Base-by-base conservation (phyloP, 2,329 filamentous ascomycete species). In the Cyclaneusma minus region DNA sequence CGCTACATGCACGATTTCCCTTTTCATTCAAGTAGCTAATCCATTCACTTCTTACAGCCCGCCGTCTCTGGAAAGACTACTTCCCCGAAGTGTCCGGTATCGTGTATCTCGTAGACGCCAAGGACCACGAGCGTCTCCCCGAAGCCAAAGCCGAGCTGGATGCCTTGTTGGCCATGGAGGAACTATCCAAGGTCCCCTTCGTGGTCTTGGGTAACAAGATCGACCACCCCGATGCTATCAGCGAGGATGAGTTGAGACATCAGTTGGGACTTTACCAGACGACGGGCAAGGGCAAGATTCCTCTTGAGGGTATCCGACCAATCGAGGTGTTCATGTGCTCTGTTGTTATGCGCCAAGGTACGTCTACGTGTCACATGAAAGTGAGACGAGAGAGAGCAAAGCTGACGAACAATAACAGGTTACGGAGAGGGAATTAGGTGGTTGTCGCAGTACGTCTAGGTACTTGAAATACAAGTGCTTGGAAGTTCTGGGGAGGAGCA, bases 321-420 rank as follows among this genome's bases (percentile, higher is more conserved):
- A 87, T 98, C 48, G 89, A 98, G 67, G 71, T 95, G 36, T 95
- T 95, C 58, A 92, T 98, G 89, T 95, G 85, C 69, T 92, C 82
- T 45, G 85, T 95, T 41, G 87, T 95, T 36, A 93, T 94, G 83
- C 72, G 87, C 55, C 87, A 95, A 64, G 89, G 71, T 77, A 43
- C 42, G 66, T 56, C 34, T 21, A 26, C 19, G 30, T 16, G 13
- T 18, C 20, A 29, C 24, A 28, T 11, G 8, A 5, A 22, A 14
- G 13, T 17, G 18, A 8, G 12, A 27, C n/a, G 19, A 12, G 27
- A 20, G 12, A 18, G 10, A 36, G 41, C 40, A 40, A 23, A 20
- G 31, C 38, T 45, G 30, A 36, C 16, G 35, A 27, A 23, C 31
- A 18, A 20, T 19, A 11, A 31, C 38, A 76, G 71, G 80, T 39